phyloP scores from a whole-genome alignment of 2,329 filamentous ascomycete genomes.

The Parastagonospora avenae region DNA sequence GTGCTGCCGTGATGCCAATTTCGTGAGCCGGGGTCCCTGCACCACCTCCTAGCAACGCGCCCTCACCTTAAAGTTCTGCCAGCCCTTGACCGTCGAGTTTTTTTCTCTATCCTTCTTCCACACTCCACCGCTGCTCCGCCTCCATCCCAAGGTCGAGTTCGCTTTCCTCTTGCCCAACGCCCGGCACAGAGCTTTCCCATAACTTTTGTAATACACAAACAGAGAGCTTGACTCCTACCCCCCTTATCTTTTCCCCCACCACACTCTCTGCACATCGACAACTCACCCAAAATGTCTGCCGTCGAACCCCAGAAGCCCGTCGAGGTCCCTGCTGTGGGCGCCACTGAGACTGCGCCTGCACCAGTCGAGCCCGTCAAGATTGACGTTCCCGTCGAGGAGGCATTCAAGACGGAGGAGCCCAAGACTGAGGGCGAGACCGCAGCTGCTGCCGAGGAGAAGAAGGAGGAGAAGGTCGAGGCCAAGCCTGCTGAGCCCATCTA shows the following conservation, averaged over 20 bases:
- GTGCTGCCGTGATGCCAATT: constrained; percentile 42
- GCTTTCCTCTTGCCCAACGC: constrained; percentile 31
- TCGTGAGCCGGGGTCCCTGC: constrained; percentile 37
- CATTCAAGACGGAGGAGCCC: constrained; percentile 50
- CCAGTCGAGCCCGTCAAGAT: constrained; percentile 43
- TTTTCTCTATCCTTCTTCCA: constrained; percentile 34
- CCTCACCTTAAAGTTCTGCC: constrained; percentile 43
- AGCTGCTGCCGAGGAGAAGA: constrained; percentile 38
- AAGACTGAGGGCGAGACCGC: constrained; percentile 39
- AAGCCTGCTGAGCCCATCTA: constrained; percentile 69
- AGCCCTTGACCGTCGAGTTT: constrained; percentile 34
- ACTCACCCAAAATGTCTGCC: constrained; percentile 62
- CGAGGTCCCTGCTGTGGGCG: constrained; percentile 51
- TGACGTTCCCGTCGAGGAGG: constrained; percentile 49
- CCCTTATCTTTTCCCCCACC: constrained; percentile 21
- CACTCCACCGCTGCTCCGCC: constrained; percentile 37
- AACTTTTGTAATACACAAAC: constrained; percentile 43
- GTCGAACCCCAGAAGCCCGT: constrained; percentile 75
- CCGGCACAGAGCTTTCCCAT: constrained; percentile 38
- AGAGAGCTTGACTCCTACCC: constrained; percentile 28
- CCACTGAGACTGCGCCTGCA: constrained; percentile 43
- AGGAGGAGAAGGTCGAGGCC: constrained; percentile 52
- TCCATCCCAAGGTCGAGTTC: constrained; percentile 33
- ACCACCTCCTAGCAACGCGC: constrained; percentile 43
- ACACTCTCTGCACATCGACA: constrained; percentile 10